Evolutionary conservation across 352 stramenopile species (phyloP).

Genomic region (Phytopythium vexans): DNA sequence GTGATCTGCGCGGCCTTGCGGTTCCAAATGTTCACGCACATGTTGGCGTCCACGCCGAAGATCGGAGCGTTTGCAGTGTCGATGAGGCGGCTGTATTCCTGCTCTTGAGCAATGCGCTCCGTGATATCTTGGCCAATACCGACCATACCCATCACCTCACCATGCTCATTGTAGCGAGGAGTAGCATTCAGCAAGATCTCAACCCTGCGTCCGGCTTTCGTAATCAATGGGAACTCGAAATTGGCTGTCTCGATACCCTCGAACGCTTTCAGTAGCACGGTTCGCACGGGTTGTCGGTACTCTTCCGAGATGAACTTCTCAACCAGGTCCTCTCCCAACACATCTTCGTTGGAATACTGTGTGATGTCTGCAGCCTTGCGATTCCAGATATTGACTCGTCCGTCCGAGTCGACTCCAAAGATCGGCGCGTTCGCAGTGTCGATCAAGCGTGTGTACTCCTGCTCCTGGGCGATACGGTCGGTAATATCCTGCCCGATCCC

Average conservation of each 20-base stretch:
- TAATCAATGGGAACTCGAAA: constrained; percentile 53
- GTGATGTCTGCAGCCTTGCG: constrained; percentile 81
- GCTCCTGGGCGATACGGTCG: constrained; percentile 37
- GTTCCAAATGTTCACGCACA: constrained; percentile 70
- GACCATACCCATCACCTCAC: constrained; percentile 59
- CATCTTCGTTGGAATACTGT: constrained; percentile 82
- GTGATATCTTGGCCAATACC: constrained; percentile 80
- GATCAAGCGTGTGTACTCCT: constrained; percentile 28
- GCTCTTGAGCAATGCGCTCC: constrained; percentile 79
- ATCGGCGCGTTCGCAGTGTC: constrained; percentile 41
- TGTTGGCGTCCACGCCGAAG: constrained; percentile 61
- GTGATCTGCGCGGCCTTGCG: constrained; percentile 73
- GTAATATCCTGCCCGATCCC: constrained; percentile 77
- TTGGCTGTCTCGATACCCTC: constrained; percentile 41
- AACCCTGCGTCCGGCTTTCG: constrained; percentile 37
- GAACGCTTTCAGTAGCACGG: constrained; percentile 33
- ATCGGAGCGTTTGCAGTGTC: constrained; percentile 28
- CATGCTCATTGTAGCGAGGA: constrained; percentile 57
- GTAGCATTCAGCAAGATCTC: constrained; percentile 66
- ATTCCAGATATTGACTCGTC: constrained; percentile 79
- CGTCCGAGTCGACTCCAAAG: constrained; percentile 71
- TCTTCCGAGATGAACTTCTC: constrained; percentile 68
- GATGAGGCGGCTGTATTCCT: constrained; percentile 61
- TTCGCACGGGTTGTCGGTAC: constrained; percentile 25
- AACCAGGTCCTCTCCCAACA: constrained; percentile 72